A percentile compares a stretch with the other conserved stretches of the same genome.
Conservation (phyloP, 2,329 filamentous ascomycete genomes). For the Fusarium sulawesiense region DNA sequence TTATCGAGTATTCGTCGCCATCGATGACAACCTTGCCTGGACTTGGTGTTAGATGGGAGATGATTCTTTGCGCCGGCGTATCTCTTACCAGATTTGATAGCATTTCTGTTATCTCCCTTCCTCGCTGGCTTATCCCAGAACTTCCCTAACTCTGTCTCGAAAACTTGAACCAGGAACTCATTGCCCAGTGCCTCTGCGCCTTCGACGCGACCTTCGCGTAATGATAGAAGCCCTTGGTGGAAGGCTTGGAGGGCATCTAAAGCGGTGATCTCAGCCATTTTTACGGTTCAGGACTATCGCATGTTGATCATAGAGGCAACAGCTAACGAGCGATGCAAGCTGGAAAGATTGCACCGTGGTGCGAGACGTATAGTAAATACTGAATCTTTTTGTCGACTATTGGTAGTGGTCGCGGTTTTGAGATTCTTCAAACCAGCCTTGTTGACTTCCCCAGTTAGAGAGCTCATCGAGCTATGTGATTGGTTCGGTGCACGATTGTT, state of each 20-base stretch:
- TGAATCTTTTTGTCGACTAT: constrained; percentile 42
- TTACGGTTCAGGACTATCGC: constrained; percentile 59
- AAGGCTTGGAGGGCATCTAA: constrained; percentile 84
- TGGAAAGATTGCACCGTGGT: constrained; percentile 42
- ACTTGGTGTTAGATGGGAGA: constrained; percentile 30
- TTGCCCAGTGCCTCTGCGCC: constrained; percentile 76
- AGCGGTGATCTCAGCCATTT: constrained; percentile 79
- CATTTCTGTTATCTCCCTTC: constrained; percentile 79
- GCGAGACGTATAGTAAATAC: constrained; percentile 37
- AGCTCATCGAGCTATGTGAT: constrained; percentile 40
- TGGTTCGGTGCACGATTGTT: constrained; percentile 23
- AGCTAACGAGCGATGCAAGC: constrained; percentile 35
- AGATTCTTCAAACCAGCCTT: constrained; percentile 49
- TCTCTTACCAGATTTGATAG: constrained; percentile 72
- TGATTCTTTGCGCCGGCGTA: constrained; percentile 10
- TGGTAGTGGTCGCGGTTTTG: constrained; percentile 45
- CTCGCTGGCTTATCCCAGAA: constrained; percentile 80
- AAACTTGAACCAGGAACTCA: constrained; percentile 74
- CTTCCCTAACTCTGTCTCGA: constrained; percentile 77
- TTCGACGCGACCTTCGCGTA: constrained; percentile 74
- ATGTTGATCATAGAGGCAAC: constrained; percentile 50
- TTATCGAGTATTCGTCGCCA: constrained; percentile 81
- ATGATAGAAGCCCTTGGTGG: constrained; percentile 83
- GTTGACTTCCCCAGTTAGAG: constrained; percentile 44
- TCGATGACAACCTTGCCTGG: constrained; percentile 80